Conservation (phyloP, 495 filamentous ascomycete genomes). For the Penicillium goetzii region DNA sequence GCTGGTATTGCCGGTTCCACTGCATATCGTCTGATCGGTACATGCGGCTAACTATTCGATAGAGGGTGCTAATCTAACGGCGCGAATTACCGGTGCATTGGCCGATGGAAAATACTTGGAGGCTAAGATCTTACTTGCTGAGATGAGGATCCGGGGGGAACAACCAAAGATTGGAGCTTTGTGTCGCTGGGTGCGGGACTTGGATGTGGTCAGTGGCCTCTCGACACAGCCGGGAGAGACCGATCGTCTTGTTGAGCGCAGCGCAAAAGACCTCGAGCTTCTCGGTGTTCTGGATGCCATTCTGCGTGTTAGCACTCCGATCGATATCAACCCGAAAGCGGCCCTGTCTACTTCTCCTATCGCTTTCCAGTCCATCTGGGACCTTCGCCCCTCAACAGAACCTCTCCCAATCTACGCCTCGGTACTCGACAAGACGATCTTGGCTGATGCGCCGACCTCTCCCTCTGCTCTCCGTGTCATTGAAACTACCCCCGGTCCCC, state of each 20-base stretch:
- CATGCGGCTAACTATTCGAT: constrained; percentile 16
- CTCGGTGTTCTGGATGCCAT: constrained; percentile 43
- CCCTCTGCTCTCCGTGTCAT: constrained; percentile 39
- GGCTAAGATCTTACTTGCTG: constrained; percentile 41
- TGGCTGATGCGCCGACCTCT: constrained; percentile 33
- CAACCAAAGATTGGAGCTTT: constrained; percentile 46
- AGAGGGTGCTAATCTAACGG: constrained; percentile 46
- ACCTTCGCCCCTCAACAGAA: constrained; percentile 38
- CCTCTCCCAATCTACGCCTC: constrained; percentile 39
- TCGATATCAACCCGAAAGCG: constrained; percentile 35
- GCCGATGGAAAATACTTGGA: constrained; percentile 42
- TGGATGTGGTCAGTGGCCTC: constrained; percentile 46
- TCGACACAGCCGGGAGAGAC: constrained; percentile 36
- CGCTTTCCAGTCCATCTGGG: constrained; percentile 46
- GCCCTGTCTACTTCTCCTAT: constrained; percentile 36
- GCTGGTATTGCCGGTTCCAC: constrained; percentile 29
- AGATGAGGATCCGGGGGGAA: constrained; percentile 43
- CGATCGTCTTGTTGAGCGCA: constrained; percentile 27
- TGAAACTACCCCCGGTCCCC: constrained; percentile 39
- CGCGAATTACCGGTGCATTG: constrained; percentile 43
- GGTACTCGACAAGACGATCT: constrained; percentile 43
- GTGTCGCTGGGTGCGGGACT: constrained; percentile 46
- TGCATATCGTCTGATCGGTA: constrained; percentile 1
- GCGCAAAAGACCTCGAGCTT: constrained; percentile 33
- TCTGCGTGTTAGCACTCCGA: constrained; percentile 42